Percentiles rank a stretch among this genome's conserved stretches.
phyloP scores from a whole-genome alignment of 176 grass and related monocot genomes.

The Avena atlantica region DNA sequence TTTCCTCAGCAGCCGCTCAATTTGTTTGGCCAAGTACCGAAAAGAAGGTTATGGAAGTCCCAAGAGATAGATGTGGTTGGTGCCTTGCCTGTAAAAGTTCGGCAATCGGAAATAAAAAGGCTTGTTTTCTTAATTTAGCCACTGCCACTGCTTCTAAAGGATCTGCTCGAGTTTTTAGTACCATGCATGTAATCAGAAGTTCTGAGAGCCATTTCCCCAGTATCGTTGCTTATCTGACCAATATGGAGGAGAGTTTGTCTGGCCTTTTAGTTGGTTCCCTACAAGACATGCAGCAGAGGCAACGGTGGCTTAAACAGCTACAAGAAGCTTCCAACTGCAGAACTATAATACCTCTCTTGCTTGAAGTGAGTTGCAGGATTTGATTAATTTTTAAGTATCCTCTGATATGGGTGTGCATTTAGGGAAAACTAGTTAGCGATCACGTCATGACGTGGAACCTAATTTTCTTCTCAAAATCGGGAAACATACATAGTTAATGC shows the following conservation, averaged over 20 bases:
- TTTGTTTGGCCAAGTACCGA: slow-evolving; percentile 92
- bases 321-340: slow-evolving; percentile 76
- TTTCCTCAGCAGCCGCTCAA: slow-evolving; percentile 70
- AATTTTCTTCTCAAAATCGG: background rate
- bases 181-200: slow-evolving; percentile 59
- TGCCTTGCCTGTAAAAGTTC: slow-evolving; percentile 90
- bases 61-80: slow-evolving; percentile 98
- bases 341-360: slow-evolving; percentile 74
- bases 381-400: slow-evolving; percentile 5
- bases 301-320: slow-evolving; percentile 71
- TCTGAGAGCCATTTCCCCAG: slow-evolving; percentile 70
- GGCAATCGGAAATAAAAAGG: slow-evolving; percentile 69
- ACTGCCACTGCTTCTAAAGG: slow-evolving; percentile 74
- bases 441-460: background rate
- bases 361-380: slow-evolving; percentile 75
- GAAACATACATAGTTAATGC: background rate
- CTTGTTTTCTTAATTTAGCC: slow-evolving; percentile 90
- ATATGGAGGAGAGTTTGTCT: slow-evolving; percentile 93
- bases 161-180: slow-evolving; percentile 68
- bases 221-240: slow-evolving; percentile 74
- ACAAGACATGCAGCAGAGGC: slow-evolving; percentile 61
- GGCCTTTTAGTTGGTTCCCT: slow-evolving; percentile 76
- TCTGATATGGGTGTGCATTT: slow-evolving; percentile 34
- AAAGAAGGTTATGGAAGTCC: slow-evolving; percentile 82
- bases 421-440: slow-evolving; percentile 1